Conservation (phyloP, 2,329 filamentous ascomycete genomes). For the Cladosporium sp. region DNA sequence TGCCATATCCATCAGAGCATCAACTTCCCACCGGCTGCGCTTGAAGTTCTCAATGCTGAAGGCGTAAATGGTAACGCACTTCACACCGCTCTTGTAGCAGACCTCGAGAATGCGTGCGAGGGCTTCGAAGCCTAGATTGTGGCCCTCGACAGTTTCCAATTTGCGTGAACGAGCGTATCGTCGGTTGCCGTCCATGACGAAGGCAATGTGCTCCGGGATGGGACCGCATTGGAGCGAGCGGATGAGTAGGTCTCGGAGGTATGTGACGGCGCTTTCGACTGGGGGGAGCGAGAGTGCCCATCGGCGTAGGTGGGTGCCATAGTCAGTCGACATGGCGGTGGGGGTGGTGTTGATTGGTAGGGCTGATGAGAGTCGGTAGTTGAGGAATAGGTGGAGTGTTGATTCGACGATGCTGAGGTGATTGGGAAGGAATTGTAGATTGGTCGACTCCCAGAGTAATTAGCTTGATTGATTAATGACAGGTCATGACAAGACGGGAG, state of each 20-base stretch:
- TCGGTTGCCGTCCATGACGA: conserved; percentile 98
- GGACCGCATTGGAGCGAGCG: conserved; percentile 84
- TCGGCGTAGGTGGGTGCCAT: conserved; percentile 52
- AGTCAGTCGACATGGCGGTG: conserved; percentile 7
- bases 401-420: too few relatives aligned
- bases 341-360: neutral
- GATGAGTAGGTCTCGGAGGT: conserved; percentile 78
- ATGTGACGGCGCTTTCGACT: conserved; percentile 78
- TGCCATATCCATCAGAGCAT: conserved; percentile 94
- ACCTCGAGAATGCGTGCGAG: conserved; percentile 92
- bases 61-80: conserved; percentile 94
- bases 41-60: conserved; percentile 99
- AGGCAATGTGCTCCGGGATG: conserved; percentile 93
- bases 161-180: conserved; percentile 84
- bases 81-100: conserved; percentile 95
- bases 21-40: conserved; percentile 90
- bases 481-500: too few relatives aligned
- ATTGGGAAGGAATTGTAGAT: too few relatives aligned
- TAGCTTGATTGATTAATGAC: neutral
- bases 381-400: too few relatives aligned
- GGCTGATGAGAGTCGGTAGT: neutral
- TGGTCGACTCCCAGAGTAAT: too few relatives aligned
- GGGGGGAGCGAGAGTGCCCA: conserved; percentile 88
- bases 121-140: conserved; percentile 93
- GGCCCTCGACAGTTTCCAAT: conserved; percentile 94